Conservation (phyloP, 1,139 yeast genomes). For the Zygoascus hellenicus region DNA sequence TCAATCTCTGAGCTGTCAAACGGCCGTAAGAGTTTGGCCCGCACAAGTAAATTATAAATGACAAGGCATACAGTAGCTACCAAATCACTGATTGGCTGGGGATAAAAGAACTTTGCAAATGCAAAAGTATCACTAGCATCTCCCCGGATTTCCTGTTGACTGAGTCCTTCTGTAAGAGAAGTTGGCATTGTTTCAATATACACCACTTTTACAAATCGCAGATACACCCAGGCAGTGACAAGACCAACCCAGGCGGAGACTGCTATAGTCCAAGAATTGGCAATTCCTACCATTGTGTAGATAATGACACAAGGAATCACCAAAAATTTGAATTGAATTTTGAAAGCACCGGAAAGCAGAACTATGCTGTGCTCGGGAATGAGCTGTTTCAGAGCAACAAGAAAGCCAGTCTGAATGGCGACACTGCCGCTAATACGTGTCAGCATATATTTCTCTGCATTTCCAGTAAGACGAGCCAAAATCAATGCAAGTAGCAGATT, state of each 20-base stretch:
- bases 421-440: slow-evolving; percentile 62
- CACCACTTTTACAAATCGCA: slow-evolving; percentile 66
- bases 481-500: slow-evolving; percentile 28
- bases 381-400: slow-evolving; percentile 82
- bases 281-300: slow-evolving; percentile 35
- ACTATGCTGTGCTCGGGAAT: slow-evolving; percentile 82
- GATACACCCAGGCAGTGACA: slow-evolving; percentile 62
- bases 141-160: slow-evolving; percentile 47
- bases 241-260: slow-evolving; percentile 68
- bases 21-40: slow-evolving; percentile 53
- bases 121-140: slow-evolving; percentile 91
- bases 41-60: slow-evolving; percentile 47
- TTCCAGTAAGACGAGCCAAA: slow-evolving; percentile 12
- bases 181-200: slow-evolving; percentile 32
- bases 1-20: slow-evolving; percentile 68
- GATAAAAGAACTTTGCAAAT: slow-evolving; percentile 71
- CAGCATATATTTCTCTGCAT: slow-evolving; percentile 14
- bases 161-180: slow-evolving; percentile 18
- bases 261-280: slow-evolving; percentile 12
- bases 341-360: slow-evolving; percentile 55
- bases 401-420: slow-evolving; percentile 64
- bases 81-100: slow-evolving; percentile 44
- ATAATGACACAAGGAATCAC: slow-evolving; percentile 55
- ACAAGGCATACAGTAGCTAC: slow-evolving; percentile 51
- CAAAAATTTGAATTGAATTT: slow-evolving; percentile 61